A percentile compares a stretch with the other conserved stretches of the same genome.
These are phyloP conservation scores for Dictyostelium brefeldianum DNA, from an alignment of 78 protist species.

Conservation along the genomic window DNA sequence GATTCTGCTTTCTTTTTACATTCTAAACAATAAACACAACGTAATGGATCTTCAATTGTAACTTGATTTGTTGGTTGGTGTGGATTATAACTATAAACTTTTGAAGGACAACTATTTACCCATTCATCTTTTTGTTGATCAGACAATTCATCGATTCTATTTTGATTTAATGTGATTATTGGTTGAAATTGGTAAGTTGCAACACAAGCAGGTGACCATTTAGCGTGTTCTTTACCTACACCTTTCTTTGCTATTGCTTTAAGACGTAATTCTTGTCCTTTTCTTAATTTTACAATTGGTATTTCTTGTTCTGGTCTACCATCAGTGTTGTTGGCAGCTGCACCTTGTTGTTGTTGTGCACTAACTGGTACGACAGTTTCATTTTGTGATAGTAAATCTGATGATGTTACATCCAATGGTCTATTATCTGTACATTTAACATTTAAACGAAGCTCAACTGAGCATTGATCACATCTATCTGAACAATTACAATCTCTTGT, in stretches of 20 bases:
- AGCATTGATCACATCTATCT: slow-evolving; percentile 80
- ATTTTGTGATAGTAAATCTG: slow-evolving; percentile 49
- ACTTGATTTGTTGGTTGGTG: slow-evolving; percentile 40
- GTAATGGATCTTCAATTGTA: slow-evolving; percentile 16
- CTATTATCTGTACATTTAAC: slow-evolving; percentile 54
- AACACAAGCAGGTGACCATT: slow-evolving; percentile 91
- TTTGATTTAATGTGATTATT: slow-evolving; percentile 82
- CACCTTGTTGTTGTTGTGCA: too few species aligned
- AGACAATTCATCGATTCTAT: slow-evolving; percentile 26
- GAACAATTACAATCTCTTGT: slow-evolving; percentile 76
- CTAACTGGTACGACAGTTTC: slow-evolving; percentile 42
- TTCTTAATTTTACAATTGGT: slow-evolving; percentile 86
- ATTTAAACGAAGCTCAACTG: slow-evolving; percentile 73
- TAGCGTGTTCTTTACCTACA: slow-evolving; percentile 96
- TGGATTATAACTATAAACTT: slow-evolving; percentile 43
- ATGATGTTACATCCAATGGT: slow-evolving; percentile 49
- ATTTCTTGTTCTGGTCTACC: slow-evolving; percentile 54
- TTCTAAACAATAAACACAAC: slow-evolving; percentile 84
- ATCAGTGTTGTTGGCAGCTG: background rate
- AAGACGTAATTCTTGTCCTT: slow-evolving; percentile 85
- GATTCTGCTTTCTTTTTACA: slow-evolving; percentile 70
- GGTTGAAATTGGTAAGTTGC: slow-evolving; percentile 91
- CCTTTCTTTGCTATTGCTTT: slow-evolving; percentile 91
- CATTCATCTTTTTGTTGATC: slow-evolving; percentile 61
- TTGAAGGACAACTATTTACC: slow-evolving; percentile 53